A percentile compares a stretch with the other conserved stretches of the same genome.
phyloP scores from a whole-genome alignment of 345 rosid genomes.

The Sonneratia caseolaris region DNA sequence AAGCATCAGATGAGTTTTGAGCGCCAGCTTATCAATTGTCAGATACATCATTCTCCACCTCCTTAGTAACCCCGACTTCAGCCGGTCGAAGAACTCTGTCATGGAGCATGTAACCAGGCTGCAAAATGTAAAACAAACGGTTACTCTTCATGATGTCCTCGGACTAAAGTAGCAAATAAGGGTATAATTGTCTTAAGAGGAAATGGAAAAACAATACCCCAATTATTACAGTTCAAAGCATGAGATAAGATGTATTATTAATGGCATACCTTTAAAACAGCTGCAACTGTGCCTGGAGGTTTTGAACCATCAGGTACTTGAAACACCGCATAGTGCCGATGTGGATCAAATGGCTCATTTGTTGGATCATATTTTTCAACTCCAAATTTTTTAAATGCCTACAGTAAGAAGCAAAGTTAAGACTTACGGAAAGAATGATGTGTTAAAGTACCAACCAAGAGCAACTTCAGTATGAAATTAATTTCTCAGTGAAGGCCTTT shows the following conservation, averaged over 20 bases:
- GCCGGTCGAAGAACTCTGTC: constrained; percentile 87
- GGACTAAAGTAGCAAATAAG: background rate
- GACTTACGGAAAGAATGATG: background rate
- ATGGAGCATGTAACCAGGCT: constrained; percentile 66
- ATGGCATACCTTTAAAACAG: constrained; percentile 60
- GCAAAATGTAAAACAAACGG: constrained; percentile 10
- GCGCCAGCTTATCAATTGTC: constrained; percentile 2
- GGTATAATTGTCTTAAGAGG: background rate
- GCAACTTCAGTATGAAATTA: background rate
- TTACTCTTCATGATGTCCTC: background rate
- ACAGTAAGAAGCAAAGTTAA: constrained; percentile 7
- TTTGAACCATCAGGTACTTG: constrained; percentile 74
- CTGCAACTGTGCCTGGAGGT: constrained; percentile 78
- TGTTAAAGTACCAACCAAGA: background rate
- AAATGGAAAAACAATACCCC: background rate
- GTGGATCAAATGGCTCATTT: constrained; percentile 87
- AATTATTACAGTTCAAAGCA: background rate
- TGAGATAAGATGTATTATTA: background rate
- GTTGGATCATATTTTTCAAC: constrained; percentile 66
- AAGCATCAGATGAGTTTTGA: background rate
- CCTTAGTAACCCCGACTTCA: constrained; percentile 71
- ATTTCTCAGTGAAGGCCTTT: background rate
- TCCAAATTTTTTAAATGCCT: constrained; percentile 76
- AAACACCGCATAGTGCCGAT: constrained; percentile 76
- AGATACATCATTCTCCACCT: constrained; percentile 22